phyloP scores from a whole-genome alignment of 306 rosid genomes.

The Geum urbanum region DNA sequence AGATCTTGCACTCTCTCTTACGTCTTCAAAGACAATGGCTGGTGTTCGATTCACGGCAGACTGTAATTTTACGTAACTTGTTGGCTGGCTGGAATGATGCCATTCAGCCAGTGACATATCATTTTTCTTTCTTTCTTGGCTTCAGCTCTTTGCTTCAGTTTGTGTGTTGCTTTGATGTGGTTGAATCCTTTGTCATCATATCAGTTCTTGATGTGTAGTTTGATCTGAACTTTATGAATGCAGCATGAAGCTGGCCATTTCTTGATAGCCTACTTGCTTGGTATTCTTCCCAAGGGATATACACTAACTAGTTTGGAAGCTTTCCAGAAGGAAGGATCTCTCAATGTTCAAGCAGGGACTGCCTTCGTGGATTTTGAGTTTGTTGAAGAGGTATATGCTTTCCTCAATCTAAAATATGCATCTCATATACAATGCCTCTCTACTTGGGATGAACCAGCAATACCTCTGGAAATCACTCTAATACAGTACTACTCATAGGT shows the following conservation, averaged over 20 bases:
- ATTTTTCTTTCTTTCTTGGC: background rate
- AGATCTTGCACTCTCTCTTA: constrained; percentile 26
- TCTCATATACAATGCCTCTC: background rate
- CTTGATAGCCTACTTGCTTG: constrained; percentile 79
- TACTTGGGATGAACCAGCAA: too few relatives aligned
- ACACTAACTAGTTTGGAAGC: constrained; percentile 78
- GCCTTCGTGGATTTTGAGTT: constrained; percentile 88
- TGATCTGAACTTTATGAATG: constrained; percentile 6
- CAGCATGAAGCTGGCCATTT: constrained; percentile 99
- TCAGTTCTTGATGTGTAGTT: background rate
- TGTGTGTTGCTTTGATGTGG: background rate
- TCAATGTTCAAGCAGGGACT: constrained; percentile 96
- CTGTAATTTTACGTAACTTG: background rate
- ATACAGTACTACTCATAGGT: too few relatives aligned
- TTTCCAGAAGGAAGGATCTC: constrained; percentile 76
- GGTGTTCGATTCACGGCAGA: background rate
- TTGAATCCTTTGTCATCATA: background rate
- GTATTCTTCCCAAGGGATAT: constrained; percentile 83
- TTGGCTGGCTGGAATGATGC: background rate
- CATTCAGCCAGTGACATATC: background rate
- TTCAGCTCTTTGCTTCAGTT: background rate
- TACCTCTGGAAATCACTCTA: too few relatives aligned
- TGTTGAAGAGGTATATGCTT: constrained; percentile 62
- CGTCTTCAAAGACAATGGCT: background rate
- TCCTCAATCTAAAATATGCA: background rate